These are phyloP conservation scores for Pleurotus ostreatus DNA, from an alignment of 768 basidiomycete species.

Conservation along the genomic window DNA sequence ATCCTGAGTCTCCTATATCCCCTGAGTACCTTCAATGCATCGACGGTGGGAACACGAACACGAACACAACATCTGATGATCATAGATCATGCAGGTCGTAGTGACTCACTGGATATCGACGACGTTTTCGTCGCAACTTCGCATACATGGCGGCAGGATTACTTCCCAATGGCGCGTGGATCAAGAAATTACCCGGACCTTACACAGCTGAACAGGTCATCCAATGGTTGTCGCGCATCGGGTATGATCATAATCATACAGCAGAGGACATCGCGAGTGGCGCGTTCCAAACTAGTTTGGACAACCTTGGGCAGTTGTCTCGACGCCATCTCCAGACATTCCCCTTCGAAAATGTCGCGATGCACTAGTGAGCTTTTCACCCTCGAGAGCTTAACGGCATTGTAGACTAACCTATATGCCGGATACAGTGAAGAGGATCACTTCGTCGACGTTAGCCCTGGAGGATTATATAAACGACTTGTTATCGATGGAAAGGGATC, in stretches of 20 bases:
- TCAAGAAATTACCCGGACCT: constrained; percentile 19
- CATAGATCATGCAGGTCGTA: no score
- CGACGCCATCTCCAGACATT: constrained; percentile 27
- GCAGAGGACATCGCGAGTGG: constrained; percentile 15
- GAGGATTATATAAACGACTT: constrained; percentile 18
- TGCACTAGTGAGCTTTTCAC: constrained; percentile 31
- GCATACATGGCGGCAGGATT: neutral
- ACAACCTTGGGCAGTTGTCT: constrained; percentile 22
- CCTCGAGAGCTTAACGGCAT: neutral
- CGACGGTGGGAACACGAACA: no score
- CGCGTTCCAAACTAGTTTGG: constrained; percentile 19
- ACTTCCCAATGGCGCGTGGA: constrained; percentile 17
- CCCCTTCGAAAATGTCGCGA: constrained; percentile 32
- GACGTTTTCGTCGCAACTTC: neutral
- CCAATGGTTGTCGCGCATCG: constrained; percentile 23
- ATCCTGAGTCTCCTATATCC: no score
- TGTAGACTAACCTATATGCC: neutral
- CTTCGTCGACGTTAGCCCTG: constrained; percentile 21
- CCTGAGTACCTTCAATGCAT: no score
- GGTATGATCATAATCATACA: constrained; percentile 12
- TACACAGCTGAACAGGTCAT: constrained; percentile 18
- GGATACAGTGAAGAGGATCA: constrained; percentile 19
- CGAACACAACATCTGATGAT: no score
- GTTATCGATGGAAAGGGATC: constrained; percentile 21
- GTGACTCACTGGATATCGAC: neutral